Evolutionary conservation across 345 rosid genomes (phyloP).

Genomic region (Lumnitzera racemosa): DNA sequence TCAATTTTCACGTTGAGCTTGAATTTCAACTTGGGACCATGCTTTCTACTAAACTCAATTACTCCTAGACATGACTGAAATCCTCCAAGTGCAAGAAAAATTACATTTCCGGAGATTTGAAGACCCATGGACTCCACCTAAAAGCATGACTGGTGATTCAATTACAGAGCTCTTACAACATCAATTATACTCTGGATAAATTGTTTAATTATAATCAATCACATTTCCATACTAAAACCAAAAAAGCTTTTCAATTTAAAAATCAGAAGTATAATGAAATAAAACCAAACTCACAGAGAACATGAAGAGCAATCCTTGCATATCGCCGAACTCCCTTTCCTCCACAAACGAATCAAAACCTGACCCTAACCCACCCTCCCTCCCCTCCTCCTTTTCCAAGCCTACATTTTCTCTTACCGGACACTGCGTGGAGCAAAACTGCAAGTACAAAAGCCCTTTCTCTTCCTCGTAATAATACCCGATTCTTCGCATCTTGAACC

Average conservation of each 20-base stretch:
- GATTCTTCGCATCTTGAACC: slow-evolving; percentile 61
- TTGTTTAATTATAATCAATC: background rate
- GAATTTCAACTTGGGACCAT: no score
- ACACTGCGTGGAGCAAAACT: slow-evolving; percentile 50
- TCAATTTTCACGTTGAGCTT: no score
- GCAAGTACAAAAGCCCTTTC: slow-evolving; percentile 58
- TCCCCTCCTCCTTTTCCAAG: background rate
- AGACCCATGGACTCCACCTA: no score
- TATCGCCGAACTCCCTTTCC: slow-evolving; percentile 66
- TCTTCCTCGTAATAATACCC: slow-evolving; percentile 61
- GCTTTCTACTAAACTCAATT: no score
- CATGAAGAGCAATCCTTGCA: slow-evolving; percentile 82
- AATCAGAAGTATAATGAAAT: background rate
- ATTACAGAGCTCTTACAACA: no score
- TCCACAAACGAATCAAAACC: slow-evolving; percentile 45
- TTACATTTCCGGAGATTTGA: no score
- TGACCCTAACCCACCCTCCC: slow-evolving; percentile 11
- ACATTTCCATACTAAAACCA: background rate
- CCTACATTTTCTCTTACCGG: slow-evolving; percentile 25
- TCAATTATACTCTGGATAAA: background rate
- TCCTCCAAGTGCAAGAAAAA: no score
- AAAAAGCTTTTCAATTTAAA: background rate
- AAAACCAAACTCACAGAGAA: slow-evolving; percentile 55
- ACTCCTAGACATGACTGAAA: no score
- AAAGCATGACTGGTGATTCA: no score